Evolutionary conservation across 768 basidiomycete species (phyloP), one percentile per base, ranked within the genome.

Genomic region (Rhodocollybia butyracea): DNA sequence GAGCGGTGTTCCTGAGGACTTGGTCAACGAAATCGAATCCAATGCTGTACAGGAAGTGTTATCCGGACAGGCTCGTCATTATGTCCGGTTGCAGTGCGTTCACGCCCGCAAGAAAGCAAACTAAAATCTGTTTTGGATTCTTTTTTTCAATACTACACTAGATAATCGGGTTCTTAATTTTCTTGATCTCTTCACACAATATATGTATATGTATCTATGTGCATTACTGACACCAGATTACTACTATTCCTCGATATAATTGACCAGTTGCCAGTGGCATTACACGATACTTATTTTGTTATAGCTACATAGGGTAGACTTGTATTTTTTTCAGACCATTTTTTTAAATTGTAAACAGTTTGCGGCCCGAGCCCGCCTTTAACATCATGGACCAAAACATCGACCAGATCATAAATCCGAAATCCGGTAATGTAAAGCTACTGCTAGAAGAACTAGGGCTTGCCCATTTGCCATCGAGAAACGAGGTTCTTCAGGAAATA

Each of bases 401-500:
- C 55, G 66, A 77, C 38, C 66, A 76, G 38, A 79, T 86, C 56
- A 65, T 83, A 31, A 62, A 75, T 59, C 80, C 83, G 39, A 48
- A 65, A 19, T 57, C 68, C 10, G 70, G 66, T 47, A 68, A 81
- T 65, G 73, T 76, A 46, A 66, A 66, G 4, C 54, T 55, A 13
- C 58, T 88, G 15, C 71, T 93, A 41, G 68, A 74, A 36, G 73
- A 79, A 41, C 76, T 94, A 8, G 80, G 81, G 6, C 77, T 94
- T 13, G 75, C 76, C 38, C 69, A 68, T 17, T 63, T 82, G 22
- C 88, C 88, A 8, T 77, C 84, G 36, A 74, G 73, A 43, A 80
- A 85, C 40, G 73, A 80, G 59, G 76, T 93, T 17, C 77, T 85
- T 65, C 74, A 68, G 50, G 80, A 88, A 57, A 84, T 98, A 53